phyloP scores from a whole-genome alignment of 345 rosid genomes.

The Salix arbutifolia region DNA sequence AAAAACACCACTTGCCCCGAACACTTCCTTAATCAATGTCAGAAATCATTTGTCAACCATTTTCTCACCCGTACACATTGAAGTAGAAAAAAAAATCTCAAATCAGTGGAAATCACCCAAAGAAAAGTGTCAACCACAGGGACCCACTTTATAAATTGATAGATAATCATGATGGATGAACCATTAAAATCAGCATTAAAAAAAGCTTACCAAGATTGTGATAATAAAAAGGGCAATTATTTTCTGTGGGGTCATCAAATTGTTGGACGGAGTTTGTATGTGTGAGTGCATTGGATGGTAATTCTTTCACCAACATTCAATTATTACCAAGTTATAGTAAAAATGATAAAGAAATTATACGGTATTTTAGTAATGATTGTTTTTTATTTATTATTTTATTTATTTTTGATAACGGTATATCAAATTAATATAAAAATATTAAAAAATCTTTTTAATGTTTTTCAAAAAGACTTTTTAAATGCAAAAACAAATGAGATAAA shows the following conservation, averaged over 20 bases:
- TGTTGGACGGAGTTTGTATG: background rate
- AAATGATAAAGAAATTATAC: too few relatives aligned
- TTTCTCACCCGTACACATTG: background rate
- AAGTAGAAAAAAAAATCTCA: background rate
- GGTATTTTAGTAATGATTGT: too few relatives aligned
- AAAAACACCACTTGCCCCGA: too few relatives aligned
- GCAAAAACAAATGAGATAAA: too few relatives aligned
- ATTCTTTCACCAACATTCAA: constrained; percentile 3
- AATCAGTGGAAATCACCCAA: background rate
- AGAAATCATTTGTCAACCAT: background rate
- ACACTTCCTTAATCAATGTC: too few relatives aligned
- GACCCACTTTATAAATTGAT: background rate
- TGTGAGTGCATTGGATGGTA: background rate
- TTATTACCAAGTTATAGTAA: background rate
- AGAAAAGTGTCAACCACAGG: background rate
- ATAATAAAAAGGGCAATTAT: background rate
- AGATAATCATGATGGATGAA: background rate
- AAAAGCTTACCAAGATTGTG: background rate
- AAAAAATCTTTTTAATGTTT: too few relatives aligned
- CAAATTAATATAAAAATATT: too few relatives aligned
- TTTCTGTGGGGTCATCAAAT: background rate
- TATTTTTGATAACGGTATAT: too few relatives aligned
- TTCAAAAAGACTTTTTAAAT: too few relatives aligned
- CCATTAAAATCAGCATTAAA: background rate
- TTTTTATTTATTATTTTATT: too few relatives aligned